These are phyloP conservation scores for Lagenidium sp. DNA, from an alignment of 352 stramenopile genomes.

Conservation along the genomic window DNA sequence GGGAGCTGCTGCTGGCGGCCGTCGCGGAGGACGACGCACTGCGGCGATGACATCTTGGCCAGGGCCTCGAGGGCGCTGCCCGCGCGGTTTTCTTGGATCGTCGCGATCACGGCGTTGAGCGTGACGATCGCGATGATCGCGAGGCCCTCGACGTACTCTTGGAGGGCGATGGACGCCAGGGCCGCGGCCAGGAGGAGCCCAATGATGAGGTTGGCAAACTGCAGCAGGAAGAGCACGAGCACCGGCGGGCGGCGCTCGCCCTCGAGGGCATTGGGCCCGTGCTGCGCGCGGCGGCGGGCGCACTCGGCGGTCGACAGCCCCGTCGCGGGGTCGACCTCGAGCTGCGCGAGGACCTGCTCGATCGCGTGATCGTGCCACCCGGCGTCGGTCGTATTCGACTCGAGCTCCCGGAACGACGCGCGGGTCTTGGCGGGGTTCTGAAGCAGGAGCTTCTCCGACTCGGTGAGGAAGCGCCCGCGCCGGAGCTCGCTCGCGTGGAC, in stretches of 20 bases:
- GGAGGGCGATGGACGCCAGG: constrained; percentile 24
- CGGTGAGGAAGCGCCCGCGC: constrained; percentile 22
- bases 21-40: constrained; percentile 25
- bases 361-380: constrained; percentile 22
- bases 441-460: constrained; percentile 23
- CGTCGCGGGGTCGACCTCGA: constrained; percentile 13
- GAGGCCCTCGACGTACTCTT: constrained; percentile 26
- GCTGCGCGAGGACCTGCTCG: constrained; percentile 17
- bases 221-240: constrained; percentile 24
- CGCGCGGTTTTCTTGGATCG: constrained; percentile 23
- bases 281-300: constrained; percentile 7
- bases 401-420: constrained; percentile 24
- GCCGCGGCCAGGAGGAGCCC: constrained; percentile 22
- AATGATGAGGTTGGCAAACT: constrained; percentile 34
- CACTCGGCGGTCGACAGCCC: constrained; percentile 13
- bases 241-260: constrained; percentile 13
- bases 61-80: constrained; percentile 25
- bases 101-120: constrained; percentile 28
- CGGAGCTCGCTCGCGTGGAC: constrained; percentile 6
- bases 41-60: constrained; percentile 20
- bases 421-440: constrained; percentile 24
- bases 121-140: constrained; percentile 30
- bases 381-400: constrained; percentile 15
- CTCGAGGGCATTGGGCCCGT: constrained; percentile 18
- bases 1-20: constrained; percentile 11